Percentiles rank a stretch among this genome's conserved stretches.
Evolutionary conservation across 2,329 filamentous ascomycete species (phyloP).

Genomic region (Aspergillus oerlinghausenensis): DNA sequence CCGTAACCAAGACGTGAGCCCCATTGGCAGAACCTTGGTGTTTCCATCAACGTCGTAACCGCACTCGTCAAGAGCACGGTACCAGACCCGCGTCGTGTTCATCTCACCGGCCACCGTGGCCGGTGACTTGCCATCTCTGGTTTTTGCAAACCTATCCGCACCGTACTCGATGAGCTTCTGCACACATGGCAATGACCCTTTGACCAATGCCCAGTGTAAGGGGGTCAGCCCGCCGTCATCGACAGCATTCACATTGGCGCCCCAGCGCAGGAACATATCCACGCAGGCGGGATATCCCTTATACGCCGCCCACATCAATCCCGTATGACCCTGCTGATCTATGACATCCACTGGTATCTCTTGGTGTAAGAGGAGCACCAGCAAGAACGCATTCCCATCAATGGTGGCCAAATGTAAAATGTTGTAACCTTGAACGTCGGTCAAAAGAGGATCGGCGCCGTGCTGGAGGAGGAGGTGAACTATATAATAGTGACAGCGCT

Average conservation of each 20-base stretch:
- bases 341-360: conserved; percentile 90
- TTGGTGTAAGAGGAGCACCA: conserved; percentile 87
- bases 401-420: conserved; percentile 95
- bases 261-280: conserved; percentile 89
- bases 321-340: conserved; percentile 87
- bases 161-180: conserved; percentile 95
- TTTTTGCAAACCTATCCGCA: conserved; percentile 86
- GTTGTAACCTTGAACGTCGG: conserved; percentile 95
- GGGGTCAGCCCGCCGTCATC: conserved; percentile 94
- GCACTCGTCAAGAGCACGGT: conserved; percentile 73
- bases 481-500: conserved; percentile 93
- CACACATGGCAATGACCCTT: conserved; percentile 82
- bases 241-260: conserved; percentile 82
- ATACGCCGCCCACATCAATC: conserved; percentile 98
- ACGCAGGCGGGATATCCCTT: conserved; percentile 92
- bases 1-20: conserved; percentile 68
- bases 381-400: conserved; percentile 87
- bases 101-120: conserved; percentile 81
- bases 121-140: conserved; percentile 84
- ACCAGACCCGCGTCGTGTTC: conserved; percentile 78
- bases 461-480: conserved; percentile 87
- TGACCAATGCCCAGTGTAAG: conserved; percentile 93
- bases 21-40: conserved; percentile 64
- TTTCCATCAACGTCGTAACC: conserved; percentile 79
- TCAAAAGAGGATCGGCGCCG: conserved; percentile 87